Base-by-base conservation (phyloP, 306 rosid genomes). In the Trichosanthes cucumerina region DNA sequence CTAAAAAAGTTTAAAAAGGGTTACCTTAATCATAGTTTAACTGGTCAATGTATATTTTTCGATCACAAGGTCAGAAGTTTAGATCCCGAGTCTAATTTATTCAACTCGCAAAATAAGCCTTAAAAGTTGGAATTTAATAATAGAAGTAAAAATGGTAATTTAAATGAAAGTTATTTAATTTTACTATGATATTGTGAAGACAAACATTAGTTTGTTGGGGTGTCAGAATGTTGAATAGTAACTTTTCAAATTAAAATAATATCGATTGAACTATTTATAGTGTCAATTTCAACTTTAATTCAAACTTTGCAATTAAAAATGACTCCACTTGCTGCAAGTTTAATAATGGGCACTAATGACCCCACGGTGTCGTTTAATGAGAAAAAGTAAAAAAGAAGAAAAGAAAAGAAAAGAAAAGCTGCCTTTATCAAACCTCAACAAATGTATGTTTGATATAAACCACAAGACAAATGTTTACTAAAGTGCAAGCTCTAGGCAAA, bases 211-310 rank as follows among this genome's bases (percentile, higher is more conserved):
- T 33, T 33, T 34, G 24, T 28, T 63, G 38, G 70, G 44, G 24
- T 64, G 21, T 64, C 13, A 62, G 44, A 18, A 9, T 64, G 71
- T 34, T 16, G 24, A 64, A 33, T 38, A 66, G 7, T 66, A 36
- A 36, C 46, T 19, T 65, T 18, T 8, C 14, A 36, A 38, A 16
- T 36, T n/a, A 66, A 65, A 9, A 52, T 4, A 66, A 66, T 0
- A 66, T 10, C 5, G 39, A 4, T n/a, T 15, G 10, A 11, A 68
- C 74, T 39, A 39, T 66, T 68, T 4, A 23, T 31, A 15, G 19
- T 38, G 75, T 68, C 75, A 39, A 68, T 65, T 65, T 65, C 73
- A 65, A 65, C 72, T 68, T 68, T 68, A 39, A 11, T 65, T 65
- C 47, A 36, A 36, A 65, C 28, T 39, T 68, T 39, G 74, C 18